Percentiles rank a stretch among this genome's conserved stretches.
Evolutionary conservation across 2,329 filamentous ascomycete species (phyloP).

Genomic region (Diaporthe nobilis): DNA sequence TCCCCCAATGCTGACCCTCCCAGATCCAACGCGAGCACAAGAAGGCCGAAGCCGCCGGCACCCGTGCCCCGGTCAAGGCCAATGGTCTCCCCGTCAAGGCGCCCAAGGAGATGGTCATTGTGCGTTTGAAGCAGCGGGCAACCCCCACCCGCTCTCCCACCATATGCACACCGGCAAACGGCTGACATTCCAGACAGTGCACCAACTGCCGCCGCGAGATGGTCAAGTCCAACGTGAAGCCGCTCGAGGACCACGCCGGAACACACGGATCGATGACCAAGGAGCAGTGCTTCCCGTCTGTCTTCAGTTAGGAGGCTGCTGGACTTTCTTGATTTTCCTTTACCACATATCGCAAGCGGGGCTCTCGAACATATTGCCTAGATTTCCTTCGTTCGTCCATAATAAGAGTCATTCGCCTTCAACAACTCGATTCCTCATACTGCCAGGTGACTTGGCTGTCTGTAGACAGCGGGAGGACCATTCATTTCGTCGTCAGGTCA

Average conservation of each 20-base stretch:
- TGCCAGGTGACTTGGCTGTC: not conserved
- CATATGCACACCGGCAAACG: not conserved
- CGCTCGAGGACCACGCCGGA: constrained; percentile 66
- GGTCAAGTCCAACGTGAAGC: constrained; percentile 64
- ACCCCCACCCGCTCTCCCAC: constrained; percentile 28
- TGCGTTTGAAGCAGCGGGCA: constrained; percentile 47
- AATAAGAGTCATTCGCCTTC: not conserved
- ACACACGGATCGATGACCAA: constrained; percentile 68
- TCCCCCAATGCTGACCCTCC: constrained; percentile 11
- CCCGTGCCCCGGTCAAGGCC: constrained; percentile 65
- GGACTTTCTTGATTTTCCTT: not conserved
- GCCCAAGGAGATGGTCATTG: constrained; percentile 65
- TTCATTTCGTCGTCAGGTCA: not conserved
- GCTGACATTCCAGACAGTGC: constrained; percentile 54
- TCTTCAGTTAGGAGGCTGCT: constrained; percentile 47
- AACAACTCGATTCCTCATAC: not conserved
- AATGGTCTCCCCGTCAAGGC: constrained; percentile 70
- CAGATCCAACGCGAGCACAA: constrained; percentile 69
- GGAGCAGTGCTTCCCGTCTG: constrained; percentile 71
- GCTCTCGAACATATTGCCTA: not conserved
- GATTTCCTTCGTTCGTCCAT: not conserved
- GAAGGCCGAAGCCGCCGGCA: constrained; percentile 67
- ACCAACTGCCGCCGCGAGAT: constrained; percentile 66
- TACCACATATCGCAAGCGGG: not conserved
- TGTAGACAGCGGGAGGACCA: not conserved